Base-by-base conservation (phyloP, 352 stramenopile species). In the Phytophthora multivora region DNA sequence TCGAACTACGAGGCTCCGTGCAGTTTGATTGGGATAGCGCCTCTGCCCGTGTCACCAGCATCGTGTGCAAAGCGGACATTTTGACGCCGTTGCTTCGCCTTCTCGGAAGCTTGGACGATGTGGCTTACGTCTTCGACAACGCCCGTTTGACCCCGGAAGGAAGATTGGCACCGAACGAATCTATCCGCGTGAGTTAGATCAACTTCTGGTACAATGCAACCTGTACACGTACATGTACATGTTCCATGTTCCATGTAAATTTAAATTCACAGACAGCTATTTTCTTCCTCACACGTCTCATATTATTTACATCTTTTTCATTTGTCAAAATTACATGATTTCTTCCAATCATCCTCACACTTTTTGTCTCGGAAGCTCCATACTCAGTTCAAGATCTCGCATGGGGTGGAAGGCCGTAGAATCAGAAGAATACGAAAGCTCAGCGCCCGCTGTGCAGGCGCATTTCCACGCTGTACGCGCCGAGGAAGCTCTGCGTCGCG, bases 401-500 rank as follows among this genome's bases (percentile, higher is more conserved):
- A 77, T 77, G 69, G 83, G 83, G 64, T 86, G 74, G 78, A 89
- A 89, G 47, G 73, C 79, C 49, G 66, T 70, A 1, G 77, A 88
- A 59, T 74, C 71, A 49, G 83, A 90, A 66, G 85, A 91, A 46
- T 91, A 88, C 58, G 83, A 88, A 71, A 79, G 69, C 40, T 83
- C 80, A 30, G 66, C 85, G 52, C 83, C 82, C 31, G 85, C 80
- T 39, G 85, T 93, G 25, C 85, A 93, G 73, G 85, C 85, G 46
- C 85, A 93, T 72, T 91, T 89, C 61, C 83, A 93, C 66, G 85
- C 85, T 0, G 62, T 90, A 15, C 80, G 79, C 31, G 70, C 80
- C 15, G 85, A 93, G 41, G 76, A 91, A 26, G 81, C 83, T 11
- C 72, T 88, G 33, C 73, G 70, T 8, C 59, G 64, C 18, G 71